Evolutionary conservation across 257 asterid genomes (phyloP).

Genomic region (Rhazya stricta): DNA sequence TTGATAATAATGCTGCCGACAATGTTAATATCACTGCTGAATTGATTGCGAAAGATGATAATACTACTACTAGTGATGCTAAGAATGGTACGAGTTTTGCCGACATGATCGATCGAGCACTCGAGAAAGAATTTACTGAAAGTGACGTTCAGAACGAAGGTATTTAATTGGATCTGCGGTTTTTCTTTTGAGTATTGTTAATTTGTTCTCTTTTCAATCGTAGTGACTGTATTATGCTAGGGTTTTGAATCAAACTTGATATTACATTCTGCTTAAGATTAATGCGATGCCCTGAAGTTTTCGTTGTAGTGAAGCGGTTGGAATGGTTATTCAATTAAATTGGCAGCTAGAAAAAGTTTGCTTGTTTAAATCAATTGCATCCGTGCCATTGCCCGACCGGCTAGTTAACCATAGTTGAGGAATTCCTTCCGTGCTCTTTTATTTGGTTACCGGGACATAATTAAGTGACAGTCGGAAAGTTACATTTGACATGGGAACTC

Average conservation of each 20-base stretch:
- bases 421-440: background rate
- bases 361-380: background rate
- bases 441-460: background rate
- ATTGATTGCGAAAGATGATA: constrained; percentile 4
- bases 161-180: constrained; percentile 42
- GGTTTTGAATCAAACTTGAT: constrained; percentile 7
- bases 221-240: background rate
- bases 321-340: background rate
- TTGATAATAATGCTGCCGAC: background rate
- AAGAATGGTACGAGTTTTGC: constrained; percentile 65
- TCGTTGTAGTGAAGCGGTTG: background rate
- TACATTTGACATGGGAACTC: background rate
- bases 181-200: background rate
- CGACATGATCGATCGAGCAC: constrained; percentile 93
- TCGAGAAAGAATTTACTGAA: constrained; percentile 89
- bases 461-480: background rate
- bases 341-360: background rate
- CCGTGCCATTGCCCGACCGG: background rate
- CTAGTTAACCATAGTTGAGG: background rate
- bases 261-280: background rate
- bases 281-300: background rate
- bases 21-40: constrained; percentile 1
- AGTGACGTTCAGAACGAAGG: constrained; percentile 85
- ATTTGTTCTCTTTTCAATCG: background rate
- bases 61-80: constrained; percentile 24